These are phyloP conservation scores for Solanum ahanhuiri DNA, from an alignment of 257 asterid genomes.

Conservation along the genomic window DNA sequence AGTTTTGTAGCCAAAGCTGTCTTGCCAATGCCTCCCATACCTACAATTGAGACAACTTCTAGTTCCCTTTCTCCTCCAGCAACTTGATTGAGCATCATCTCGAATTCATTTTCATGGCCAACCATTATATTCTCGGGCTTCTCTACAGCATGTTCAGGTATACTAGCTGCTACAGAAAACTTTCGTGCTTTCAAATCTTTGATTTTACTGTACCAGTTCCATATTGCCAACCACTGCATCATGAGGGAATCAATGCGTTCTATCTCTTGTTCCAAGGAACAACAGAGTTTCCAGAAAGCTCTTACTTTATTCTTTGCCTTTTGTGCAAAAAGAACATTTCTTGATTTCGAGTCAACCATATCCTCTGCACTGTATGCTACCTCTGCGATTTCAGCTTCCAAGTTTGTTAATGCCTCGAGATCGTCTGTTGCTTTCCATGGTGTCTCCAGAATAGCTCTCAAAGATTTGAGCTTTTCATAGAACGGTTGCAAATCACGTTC, in stretches of 20 bases:
- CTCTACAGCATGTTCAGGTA: not conserved
- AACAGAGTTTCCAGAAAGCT: not conserved
- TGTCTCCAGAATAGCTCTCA: not conserved
- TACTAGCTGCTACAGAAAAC: not conserved
- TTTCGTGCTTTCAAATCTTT: not conserved
- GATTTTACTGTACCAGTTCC: not conserved
- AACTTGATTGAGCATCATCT: not conserved
- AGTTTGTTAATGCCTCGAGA: not conserved
- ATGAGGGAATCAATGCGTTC: not conserved
- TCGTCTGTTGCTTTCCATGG: not conserved
- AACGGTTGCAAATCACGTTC: not conserved
- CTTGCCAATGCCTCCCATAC: conserved; percentile 13
- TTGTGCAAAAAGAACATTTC: not conserved
- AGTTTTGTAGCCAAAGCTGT: conserved; percentile 8
- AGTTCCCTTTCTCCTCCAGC: not conserved
- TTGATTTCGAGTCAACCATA: not conserved
- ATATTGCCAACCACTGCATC: not conserved
- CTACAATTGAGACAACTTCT: not conserved
- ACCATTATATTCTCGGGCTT: not conserved
- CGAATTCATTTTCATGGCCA: not conserved
- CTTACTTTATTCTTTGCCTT: not conserved
- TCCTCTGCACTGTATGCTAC: not conserved
- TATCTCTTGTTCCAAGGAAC: not conserved
- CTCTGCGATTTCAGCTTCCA: not conserved
- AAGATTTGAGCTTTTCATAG: not conserved